Percentiles rank a stretch among this genome's conserved stretches.
phyloP scores from a whole-genome alignment of 2,329 filamentous ascomycete genomes.

The Neonectria punicea region DNA sequence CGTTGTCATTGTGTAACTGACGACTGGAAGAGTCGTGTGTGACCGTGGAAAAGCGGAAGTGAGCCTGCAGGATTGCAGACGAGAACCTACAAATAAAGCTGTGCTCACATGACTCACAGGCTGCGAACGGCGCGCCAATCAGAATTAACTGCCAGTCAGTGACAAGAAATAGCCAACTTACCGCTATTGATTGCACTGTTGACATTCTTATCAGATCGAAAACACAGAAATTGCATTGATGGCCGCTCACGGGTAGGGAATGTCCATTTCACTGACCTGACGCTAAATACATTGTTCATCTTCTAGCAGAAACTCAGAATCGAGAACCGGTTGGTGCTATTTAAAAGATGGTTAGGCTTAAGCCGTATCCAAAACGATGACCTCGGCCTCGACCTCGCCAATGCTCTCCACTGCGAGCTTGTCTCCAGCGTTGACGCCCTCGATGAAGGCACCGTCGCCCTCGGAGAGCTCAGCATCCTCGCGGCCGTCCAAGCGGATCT shows the following conservation, averaged over 20 bases:
- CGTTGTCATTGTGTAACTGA: no score
- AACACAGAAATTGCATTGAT: background rate
- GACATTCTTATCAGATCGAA: background rate
- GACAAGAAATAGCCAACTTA: no score
- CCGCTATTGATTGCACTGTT: no score
- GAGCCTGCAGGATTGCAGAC: no score
- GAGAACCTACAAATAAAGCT: no score
- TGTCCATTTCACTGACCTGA: background rate
- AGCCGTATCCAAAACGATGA: slow-evolving; percentile 73
- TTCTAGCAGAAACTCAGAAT: background rate
- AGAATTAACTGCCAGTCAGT: no score
- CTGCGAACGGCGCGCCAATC: slow-evolving; percentile 2
- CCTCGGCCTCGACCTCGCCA: slow-evolving; percentile 75
- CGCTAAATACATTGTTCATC: slow-evolving; percentile 24
- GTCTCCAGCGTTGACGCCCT: slow-evolving; percentile 71
- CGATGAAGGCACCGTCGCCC: slow-evolving; percentile 84
- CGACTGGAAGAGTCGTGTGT: no score
- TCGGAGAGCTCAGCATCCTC: slow-evolving; percentile 74
- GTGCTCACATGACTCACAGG: no score
- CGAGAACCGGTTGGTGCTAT: background rate
- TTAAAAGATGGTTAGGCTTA: slow-evolving; percentile 45
- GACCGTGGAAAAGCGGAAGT: no score
- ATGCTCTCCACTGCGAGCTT: slow-evolving; percentile 73
- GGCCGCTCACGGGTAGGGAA: background rate
- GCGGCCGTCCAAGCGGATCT: slow-evolving; percentile 73